Percentiles rank a stretch among this genome's conserved stretches.
These are phyloP conservation scores for Ichthyophthirius multifiliis DNA, from an alignment of 169 alveolate genomes.

Conservation along the genomic window DNA sequence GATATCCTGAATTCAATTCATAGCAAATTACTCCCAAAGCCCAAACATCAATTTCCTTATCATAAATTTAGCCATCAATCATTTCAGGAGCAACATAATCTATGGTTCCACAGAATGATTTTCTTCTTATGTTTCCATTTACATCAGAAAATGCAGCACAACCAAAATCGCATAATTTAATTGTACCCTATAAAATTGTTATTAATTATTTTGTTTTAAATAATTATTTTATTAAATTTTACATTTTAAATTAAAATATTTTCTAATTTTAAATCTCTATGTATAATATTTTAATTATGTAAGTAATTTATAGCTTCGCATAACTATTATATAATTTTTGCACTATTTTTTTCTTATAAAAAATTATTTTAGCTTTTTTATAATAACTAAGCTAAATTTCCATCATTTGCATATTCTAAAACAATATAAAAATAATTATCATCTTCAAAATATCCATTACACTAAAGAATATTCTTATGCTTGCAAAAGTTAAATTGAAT, in stretches of 20 bases:
- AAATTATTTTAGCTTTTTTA: conserved; percentile 19
- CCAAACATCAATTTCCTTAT: conserved; percentile 64
- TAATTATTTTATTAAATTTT: not conserved
- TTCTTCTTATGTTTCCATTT: conserved; percentile 36
- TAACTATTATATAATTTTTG: not conserved
- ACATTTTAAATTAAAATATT: conserved; percentile 41
- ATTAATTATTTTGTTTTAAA: not conserved
- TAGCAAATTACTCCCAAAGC: conserved; percentile 65
- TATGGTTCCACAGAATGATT: conserved; percentile 63
- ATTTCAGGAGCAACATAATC: conserved; percentile 72
- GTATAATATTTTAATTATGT: conserved; percentile 38
- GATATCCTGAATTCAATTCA: conserved; percentile 65
- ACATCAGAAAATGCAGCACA: conserved; percentile 42
- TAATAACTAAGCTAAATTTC: not conserved
- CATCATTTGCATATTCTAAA: conserved; percentile 50
- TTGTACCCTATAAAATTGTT: conserved; percentile 22
- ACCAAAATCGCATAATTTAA: conserved; percentile 62
- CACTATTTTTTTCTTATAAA: conserved; percentile 17
- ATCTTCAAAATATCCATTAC: conserved; percentile 62
- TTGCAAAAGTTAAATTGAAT: conserved; percentile 59
- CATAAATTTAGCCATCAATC: conserved; percentile 41
- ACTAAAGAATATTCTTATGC: conserved; percentile 65
- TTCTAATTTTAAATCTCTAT: conserved; percentile 65
- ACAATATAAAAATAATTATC: conserved; percentile 49
- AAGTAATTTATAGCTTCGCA: conserved; percentile 9